Evolutionary conservation across 2,329 filamentous ascomycete species (phyloP).

Genomic region (Myriosclerotinia duriaeana): DNA sequence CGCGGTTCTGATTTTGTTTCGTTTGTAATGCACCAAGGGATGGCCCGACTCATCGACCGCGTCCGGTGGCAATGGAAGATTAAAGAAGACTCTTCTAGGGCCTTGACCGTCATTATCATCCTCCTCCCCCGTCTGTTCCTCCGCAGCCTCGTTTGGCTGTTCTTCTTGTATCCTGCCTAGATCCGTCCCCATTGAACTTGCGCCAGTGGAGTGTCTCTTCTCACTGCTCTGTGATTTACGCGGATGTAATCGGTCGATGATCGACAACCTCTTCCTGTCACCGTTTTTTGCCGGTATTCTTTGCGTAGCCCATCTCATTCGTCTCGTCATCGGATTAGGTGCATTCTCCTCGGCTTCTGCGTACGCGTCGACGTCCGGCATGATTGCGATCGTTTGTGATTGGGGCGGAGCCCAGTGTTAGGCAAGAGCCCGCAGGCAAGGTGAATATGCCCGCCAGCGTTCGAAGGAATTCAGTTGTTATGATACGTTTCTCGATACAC

Average conservation of each 20-base stretch:
- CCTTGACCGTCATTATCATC: conserved; percentile 43
- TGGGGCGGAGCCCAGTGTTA: conserved; percentile 24
- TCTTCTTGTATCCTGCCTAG: conserved; percentile 39
- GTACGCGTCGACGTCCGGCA: conserved; percentile 46
- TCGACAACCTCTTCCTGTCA: conserved; percentile 74
- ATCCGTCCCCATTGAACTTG: conserved; percentile 41
- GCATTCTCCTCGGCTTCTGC: conserved; percentile 34
- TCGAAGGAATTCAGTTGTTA: conserved; percentile 6
- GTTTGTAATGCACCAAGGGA: conserved; percentile 66
- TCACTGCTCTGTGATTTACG: conserved; percentile 57
- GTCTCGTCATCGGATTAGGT: conserved; percentile 61
- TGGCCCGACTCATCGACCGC: conserved; percentile 79
- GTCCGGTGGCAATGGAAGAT: conserved; percentile 72
- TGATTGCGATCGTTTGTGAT: conserved; percentile 20
- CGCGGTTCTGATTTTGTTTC: conserved; percentile 96
- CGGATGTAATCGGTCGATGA: conserved; percentile 73
- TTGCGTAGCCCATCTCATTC: conserved; percentile 95
- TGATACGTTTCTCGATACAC: not conserved
- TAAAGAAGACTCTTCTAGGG: conserved; percentile 75
- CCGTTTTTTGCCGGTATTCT: conserved; percentile 75
- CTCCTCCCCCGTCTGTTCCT: conserved; percentile 39
- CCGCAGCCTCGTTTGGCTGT: conserved; percentile 29
- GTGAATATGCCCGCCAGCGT: conserved; percentile 21
- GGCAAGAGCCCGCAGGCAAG: conserved; percentile 25
- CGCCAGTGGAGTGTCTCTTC: conserved; percentile 55